phyloP scores from a whole-genome alignment of 2,329 filamentous ascomycete species.

The Didymella exigua region DNA sequence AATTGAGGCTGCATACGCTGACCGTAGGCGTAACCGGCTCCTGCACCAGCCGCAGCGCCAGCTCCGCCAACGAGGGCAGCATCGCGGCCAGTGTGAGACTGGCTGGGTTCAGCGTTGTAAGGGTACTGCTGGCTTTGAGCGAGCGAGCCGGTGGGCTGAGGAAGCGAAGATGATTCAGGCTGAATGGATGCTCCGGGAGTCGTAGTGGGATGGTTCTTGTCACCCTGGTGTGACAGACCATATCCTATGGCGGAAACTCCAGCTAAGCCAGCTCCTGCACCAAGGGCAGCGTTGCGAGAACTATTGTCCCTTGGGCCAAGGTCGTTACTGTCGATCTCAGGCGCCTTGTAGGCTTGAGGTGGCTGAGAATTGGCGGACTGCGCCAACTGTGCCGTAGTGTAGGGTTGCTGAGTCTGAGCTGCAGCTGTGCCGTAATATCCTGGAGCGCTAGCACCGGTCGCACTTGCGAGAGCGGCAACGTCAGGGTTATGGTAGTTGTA shows the following conservation, averaged over 20 bases:
- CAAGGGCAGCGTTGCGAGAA: slow-evolving; percentile 33
- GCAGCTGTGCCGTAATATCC: neutral
- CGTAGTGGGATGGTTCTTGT: neutral
- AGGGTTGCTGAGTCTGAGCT: slow-evolving; percentile 6
- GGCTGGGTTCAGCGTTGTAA: neutral
- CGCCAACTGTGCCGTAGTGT: slow-evolving; percentile 10
- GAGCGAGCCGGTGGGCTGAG: slow-evolving; percentile 6
- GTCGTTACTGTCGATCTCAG: slow-evolving; percentile 6
- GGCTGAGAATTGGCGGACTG: slow-evolving; percentile 5
- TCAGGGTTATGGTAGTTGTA: slow-evolving; percentile 21
- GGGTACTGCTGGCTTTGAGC: slow-evolving; percentile 9
- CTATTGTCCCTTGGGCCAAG: slow-evolving; percentile 13
- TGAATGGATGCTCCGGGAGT: slow-evolving; percentile 2
- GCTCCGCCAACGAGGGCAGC: slow-evolving; percentile 13
- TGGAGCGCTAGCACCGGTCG: neutral
- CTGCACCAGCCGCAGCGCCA: slow-evolving; percentile 26
- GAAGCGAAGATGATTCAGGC: slow-evolving; percentile 8
- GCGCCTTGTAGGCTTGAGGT: slow-evolving; percentile 6
- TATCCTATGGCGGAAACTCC: slow-evolving; percentile 9
- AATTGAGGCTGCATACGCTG: slow-evolving; percentile 27
- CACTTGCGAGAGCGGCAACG: slow-evolving; percentile 9
- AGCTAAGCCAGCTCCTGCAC: slow-evolving; percentile 24
- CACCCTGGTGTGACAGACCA: slow-evolving; percentile 5
- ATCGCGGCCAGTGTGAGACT: slow-evolving; percentile 9
- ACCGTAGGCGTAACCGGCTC: slow-evolving; percentile 37